Conservation (phyloP, 176 grass and related monocot species). For the Poa pratensis region DNA sequence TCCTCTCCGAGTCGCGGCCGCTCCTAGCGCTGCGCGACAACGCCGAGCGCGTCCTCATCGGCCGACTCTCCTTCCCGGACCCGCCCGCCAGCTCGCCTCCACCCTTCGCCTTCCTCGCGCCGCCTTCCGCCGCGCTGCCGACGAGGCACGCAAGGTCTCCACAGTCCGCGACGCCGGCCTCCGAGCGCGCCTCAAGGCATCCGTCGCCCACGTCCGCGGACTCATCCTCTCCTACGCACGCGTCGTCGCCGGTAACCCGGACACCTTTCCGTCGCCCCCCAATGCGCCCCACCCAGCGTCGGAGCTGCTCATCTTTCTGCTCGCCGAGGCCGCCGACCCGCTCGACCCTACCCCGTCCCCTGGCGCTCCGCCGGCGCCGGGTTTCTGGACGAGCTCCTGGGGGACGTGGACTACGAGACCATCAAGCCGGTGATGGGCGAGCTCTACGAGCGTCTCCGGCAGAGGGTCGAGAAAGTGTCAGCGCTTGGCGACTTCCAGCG, state of each 20-base stretch:
- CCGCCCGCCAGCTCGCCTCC: constrained; percentile 38
- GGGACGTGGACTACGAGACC: constrained; percentile 60
- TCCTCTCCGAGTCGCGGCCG: constrained; percentile 88
- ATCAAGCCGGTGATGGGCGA: constrained; percentile 62
- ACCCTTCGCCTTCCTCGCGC: constrained; percentile 69
- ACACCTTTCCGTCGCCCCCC: constrained; percentile 60
- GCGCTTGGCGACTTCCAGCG: constrained; percentile 83
- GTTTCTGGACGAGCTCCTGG: constrained; percentile 86
- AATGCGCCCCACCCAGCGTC: constrained; percentile 45
- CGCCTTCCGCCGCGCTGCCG: constrained; percentile 72
- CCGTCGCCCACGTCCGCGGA: constrained; percentile 59
- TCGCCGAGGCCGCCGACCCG: constrained; percentile 63
- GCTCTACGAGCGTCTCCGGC: constrained; percentile 74
- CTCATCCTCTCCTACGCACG: constrained; percentile 78
- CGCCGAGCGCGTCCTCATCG: constrained; percentile 81
- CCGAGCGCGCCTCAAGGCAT: constrained; percentile 52
- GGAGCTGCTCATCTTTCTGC: constrained; percentile 70
- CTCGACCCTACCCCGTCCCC: constrained; percentile 63
- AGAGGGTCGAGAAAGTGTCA: constrained; percentile 70
- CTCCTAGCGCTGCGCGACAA: constrained; percentile 61
- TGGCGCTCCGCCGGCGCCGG: constrained; percentile 52
- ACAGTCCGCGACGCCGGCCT: constrained; percentile 69
- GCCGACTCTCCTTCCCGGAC: constrained; percentile 72
- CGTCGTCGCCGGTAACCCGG: constrained; percentile 76
- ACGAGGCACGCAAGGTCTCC: constrained; percentile 84